Evolutionary conservation across 495 filamentous ascomycete species (phyloP).

Genomic region (Trichocladium uniseriatum): DNA sequence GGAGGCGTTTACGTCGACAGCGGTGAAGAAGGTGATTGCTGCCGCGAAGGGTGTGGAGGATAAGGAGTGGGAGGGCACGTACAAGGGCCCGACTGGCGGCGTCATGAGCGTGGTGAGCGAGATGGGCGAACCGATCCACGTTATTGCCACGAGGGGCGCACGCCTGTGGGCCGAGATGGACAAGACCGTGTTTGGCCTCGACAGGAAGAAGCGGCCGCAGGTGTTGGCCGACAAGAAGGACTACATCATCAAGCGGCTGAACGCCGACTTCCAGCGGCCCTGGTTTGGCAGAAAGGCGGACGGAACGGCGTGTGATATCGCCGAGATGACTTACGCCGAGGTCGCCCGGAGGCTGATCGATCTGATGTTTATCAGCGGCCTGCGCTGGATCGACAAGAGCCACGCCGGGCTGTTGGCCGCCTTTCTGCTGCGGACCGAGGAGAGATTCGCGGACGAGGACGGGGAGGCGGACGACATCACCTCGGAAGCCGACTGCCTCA

Average conservation of each 20-base stretch:
- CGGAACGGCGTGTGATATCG: slow-evolving; percentile 76
- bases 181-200: slow-evolving; percentile 86
- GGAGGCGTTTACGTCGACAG: slow-evolving; percentile 83
- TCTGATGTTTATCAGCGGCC: slow-evolving; percentile 86
- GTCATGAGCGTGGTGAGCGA: slow-evolving; percentile 91
- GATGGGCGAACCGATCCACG: slow-evolving; percentile 98
- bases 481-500: not conserved
- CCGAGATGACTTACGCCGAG: slow-evolving; percentile 95
- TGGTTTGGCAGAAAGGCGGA: slow-evolving; percentile 89
- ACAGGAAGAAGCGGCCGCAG: slow-evolving; percentile 82
- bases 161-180: slow-evolving; percentile 96
- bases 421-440: slow-evolving; percentile 89
- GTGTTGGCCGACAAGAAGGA: slow-evolving; percentile 84
- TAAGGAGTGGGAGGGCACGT: slow-evolving; percentile 90
- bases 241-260: slow-evolving; percentile 94
- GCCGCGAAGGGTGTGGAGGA: slow-evolving; percentile 83
- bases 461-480: slow-evolving; percentile 56
- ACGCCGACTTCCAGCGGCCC: slow-evolving; percentile 94
- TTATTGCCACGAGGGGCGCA: slow-evolving; percentile 88
- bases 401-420: slow-evolving; percentile 74
- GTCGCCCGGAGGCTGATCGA: slow-evolving; percentile 89
- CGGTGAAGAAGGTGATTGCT: slow-evolving; percentile 86
- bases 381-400: slow-evolving; percentile 83
- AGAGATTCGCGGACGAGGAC: slow-evolving; percentile 74
- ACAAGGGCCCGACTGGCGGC: slow-evolving; percentile 81